phyloP scores from a whole-genome alignment of 2,329 filamentous ascomycete species.

The Calonectria crousiana region DNA sequence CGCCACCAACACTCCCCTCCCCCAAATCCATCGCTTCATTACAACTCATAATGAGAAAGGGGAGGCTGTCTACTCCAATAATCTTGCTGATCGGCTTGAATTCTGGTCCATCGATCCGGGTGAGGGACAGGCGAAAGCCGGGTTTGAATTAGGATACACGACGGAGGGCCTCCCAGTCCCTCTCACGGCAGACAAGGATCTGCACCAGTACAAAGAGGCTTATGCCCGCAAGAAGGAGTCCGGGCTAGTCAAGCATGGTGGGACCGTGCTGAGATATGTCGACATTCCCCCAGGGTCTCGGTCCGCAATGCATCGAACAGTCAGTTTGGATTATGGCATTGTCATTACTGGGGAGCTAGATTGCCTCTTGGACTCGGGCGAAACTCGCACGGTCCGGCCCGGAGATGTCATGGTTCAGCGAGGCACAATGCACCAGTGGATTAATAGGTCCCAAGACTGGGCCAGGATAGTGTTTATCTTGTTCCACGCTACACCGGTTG shows the following conservation, averaged over 20 bases:
- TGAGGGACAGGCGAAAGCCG: neutral
- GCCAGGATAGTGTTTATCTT: constrained; percentile 13
- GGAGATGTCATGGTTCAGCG: constrained; percentile 24
- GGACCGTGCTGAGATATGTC: neutral
- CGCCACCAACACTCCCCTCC: neutral
- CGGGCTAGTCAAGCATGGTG: constrained; percentile 6
- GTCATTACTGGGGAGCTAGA: constrained; percentile 19
- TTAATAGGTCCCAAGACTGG: constrained; percentile 1
- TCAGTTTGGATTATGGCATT: constrained; percentile 26
- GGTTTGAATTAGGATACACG: neutral
- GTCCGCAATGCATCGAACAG: constrained; percentile 24
- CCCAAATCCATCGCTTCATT: neutral
- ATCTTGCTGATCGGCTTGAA: neutral
- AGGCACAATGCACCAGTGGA: constrained; percentile 27
- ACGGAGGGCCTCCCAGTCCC: neutral
- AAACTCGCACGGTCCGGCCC: neutral
- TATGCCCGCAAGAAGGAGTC: neutral
- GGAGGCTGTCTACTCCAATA: neutral
- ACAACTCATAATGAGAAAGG: neutral
- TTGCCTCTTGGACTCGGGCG: constrained; percentile 23
- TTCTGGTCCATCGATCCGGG: neutral
- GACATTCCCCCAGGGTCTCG: neutral
- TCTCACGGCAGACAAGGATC: neutral
- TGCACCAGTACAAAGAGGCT: neutral
- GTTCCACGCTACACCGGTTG: neutral